Evolutionary conservation across 371 early-diverging fungal species (phyloP).

Genomic region (Astathelohania contejeani): DNA sequence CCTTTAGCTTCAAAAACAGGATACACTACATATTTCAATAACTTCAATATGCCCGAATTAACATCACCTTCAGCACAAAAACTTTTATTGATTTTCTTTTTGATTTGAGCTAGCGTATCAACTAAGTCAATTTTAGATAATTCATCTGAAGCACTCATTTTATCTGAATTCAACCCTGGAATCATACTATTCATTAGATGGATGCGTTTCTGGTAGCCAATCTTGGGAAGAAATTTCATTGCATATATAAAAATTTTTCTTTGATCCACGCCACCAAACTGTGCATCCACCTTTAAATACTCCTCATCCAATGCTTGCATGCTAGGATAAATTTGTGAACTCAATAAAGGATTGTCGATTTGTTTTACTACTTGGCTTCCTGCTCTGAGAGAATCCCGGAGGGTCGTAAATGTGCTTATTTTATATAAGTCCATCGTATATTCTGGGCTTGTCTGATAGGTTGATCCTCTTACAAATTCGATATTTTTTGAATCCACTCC

Average conservation of each 20-base stretch:
- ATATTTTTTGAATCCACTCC: constrained; percentile 66
- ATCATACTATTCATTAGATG: constrained; percentile 99
- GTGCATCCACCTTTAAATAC: constrained; percentile 84
- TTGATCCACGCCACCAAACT: constrained; percentile 98
- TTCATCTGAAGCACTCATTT: constrained; percentile 92
- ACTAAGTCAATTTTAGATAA: constrained; percentile 91
- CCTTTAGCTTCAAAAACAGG: constrained; percentile 54
- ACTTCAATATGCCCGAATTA: constrained; percentile 73
- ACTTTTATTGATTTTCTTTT: constrained; percentile 78
- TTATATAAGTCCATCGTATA: constrained; percentile 84
- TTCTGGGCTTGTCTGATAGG: constrained; percentile 66
- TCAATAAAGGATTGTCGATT: constrained; percentile 74
- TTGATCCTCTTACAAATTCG: constrained; percentile 74
- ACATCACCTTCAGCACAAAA: constrained; percentile 94
- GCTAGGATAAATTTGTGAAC: constrained; percentile 85
- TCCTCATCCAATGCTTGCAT: constrained; percentile 98
- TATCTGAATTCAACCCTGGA: constrained; percentile 78
- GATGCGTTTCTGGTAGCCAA: constrained; percentile 89
- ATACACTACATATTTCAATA: constrained; percentile 72
- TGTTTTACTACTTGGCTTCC: constrained; percentile 98
- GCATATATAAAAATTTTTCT: constrained; percentile 97
- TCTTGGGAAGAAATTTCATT: constrained; percentile 75
- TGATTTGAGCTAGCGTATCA: constrained; percentile 66
- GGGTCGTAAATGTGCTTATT: constrained; percentile 67
- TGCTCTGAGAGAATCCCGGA: constrained; percentile 93